phyloP scores from a whole-genome alignment of 352 stramenopile species.

The Blastocystis sp. region DNA sequence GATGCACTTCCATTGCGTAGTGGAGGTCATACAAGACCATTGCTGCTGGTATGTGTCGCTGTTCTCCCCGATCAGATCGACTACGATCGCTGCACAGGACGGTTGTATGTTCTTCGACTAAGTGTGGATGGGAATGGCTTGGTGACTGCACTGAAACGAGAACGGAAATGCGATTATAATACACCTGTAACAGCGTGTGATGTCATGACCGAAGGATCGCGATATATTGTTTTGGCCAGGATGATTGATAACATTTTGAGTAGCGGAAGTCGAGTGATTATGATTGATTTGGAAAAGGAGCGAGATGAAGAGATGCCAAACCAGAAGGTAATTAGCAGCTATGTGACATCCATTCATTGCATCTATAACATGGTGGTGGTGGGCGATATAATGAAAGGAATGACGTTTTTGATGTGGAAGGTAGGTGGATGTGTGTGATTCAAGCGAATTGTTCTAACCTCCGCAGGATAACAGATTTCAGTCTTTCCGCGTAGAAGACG shows the following conservation, averaged over 20 bases:
- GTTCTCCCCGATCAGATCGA: background rate
- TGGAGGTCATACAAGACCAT: background rate
- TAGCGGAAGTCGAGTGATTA: background rate
- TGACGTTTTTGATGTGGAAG: slow-evolving; percentile 15
- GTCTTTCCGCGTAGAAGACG: background rate
- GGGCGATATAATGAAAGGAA: background rate
- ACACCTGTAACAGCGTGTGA: background rate
- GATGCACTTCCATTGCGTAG: background rate
- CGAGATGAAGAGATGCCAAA: background rate
- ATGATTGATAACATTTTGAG: background rate
- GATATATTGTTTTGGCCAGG: slow-evolving; percentile 9
- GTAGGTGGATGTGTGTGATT: background rate
- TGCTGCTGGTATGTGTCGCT: background rate
- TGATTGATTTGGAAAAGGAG: background rate
- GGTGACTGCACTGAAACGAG: background rate
- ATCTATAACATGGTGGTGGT: slow-evolving; percentile 2
- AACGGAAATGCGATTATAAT: background rate
- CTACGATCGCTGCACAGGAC: background rate
- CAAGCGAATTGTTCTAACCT: background rate
- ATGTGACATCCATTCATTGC: background rate
- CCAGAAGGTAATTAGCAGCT: background rate
- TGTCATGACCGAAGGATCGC: background rate
- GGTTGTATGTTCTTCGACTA: background rate
- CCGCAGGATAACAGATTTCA: background rate
- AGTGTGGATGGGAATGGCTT: background rate